A percentile compares a stretch with the other conserved stretches of the same genome.
phyloP scores from a whole-genome alignment of 768 basidiomycete genomes.

The Amanita phalloides region DNA sequence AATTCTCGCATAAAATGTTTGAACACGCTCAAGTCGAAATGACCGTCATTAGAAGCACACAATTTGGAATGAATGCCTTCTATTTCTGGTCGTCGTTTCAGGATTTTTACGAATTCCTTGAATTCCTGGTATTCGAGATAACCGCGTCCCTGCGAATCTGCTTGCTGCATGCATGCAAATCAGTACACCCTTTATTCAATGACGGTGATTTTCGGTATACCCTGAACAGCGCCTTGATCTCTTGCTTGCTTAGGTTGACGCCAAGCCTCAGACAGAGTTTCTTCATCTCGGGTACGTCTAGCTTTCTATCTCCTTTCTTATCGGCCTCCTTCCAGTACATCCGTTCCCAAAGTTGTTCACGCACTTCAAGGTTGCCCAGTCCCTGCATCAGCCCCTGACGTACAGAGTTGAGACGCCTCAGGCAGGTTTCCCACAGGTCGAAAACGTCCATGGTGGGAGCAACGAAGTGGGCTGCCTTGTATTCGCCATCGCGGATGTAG shows the following conservation, averaged over 20 bases:
- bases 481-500: constrained; percentile 65
- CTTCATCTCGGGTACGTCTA: constrained; percentile 69
- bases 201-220: constrained; percentile 20
- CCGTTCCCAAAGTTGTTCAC: constrained; percentile 72
- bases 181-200: not conserved
- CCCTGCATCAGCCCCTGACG: constrained; percentile 70
- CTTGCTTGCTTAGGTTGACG: constrained; percentile 49
- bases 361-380: constrained; percentile 54
- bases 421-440: constrained; percentile 49
- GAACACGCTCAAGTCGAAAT: constrained; percentile 32
- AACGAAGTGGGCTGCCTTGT: constrained; percentile 83
- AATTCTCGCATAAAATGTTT: constrained; percentile 34
- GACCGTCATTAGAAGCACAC: constrained; percentile 13
- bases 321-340: constrained; percentile 78
- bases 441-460: constrained; percentile 47
- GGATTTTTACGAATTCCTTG: constrained; percentile 70
- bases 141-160: constrained; percentile 42
- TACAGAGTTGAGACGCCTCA: constrained; percentile 57
- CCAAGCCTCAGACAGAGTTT: constrained; percentile 64
- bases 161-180: constrained; percentile 39
- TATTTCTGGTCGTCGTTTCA: constrained; percentile 79
- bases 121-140: constrained; percentile 79
- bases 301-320: constrained; percentile 39
- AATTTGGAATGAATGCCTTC: constrained; percentile 48
- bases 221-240: constrained; percentile 51